Percentiles rank a stretch among this genome's conserved stretches.
phyloP scores from a whole-genome alignment of 306 rosid species.

The Leucaena leucocephala region DNA sequence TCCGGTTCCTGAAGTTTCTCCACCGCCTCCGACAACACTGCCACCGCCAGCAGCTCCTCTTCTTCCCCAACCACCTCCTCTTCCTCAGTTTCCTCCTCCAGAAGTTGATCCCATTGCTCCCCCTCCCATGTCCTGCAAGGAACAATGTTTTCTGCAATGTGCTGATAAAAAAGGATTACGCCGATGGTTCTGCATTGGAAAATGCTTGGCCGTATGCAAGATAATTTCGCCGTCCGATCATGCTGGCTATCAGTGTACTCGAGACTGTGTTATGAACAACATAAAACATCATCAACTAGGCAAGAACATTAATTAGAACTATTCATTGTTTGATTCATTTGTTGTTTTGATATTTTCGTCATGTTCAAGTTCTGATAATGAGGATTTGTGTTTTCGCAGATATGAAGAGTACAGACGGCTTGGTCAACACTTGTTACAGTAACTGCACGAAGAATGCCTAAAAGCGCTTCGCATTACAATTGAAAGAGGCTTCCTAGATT shows the following conservation, averaged over 20 bases:
- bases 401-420: neutral
- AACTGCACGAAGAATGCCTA: neutral
- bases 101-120: neutral
- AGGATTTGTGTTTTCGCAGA: neutral
- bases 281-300: neutral
- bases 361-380: neutral
- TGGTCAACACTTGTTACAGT: neutral
- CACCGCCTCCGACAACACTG: neutral
- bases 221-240: neutral
- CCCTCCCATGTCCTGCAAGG: neutral
- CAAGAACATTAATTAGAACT: neutral
- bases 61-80: neutral
- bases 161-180: neutral
- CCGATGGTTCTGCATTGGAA: constrained; percentile 9
- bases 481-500: neutral
- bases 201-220: constrained; percentile 16
- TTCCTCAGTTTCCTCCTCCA: constrained; percentile 2
- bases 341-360: neutral
- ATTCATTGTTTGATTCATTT: neutral
- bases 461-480: neutral
- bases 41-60: neutral
- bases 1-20: neutral
- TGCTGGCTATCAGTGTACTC: neutral
- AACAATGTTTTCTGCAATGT: constrained; percentile 13
- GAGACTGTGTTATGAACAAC: neutral